Evolutionary conservation across 352 stramenopile species (phyloP).

Genomic region (Hyaloperonospora arabidopsidis): DNA sequence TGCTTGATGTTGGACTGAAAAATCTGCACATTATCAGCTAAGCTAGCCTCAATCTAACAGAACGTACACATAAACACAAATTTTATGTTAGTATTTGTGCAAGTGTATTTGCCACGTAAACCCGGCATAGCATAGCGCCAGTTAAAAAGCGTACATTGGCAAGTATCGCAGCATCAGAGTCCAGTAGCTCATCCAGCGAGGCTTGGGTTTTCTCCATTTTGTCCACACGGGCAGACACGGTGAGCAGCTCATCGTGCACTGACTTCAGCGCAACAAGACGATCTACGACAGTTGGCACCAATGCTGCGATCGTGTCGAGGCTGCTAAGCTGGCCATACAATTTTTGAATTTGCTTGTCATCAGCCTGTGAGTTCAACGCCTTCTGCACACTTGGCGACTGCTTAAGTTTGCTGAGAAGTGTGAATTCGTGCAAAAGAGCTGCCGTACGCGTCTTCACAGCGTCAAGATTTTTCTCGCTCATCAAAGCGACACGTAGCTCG

Average conservation of each 20-base stretch:
- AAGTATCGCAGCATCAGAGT: conserved; percentile 53
- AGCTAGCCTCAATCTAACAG: conserved; percentile 61
- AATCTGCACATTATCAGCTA: conserved; percentile 63
- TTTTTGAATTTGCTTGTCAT: conserved; percentile 58
- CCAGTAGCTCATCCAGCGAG: conserved; percentile 49
- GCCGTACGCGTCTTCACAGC: conserved; percentile 70
- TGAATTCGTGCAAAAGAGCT: conserved; percentile 70
- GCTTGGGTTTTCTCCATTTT: conserved; percentile 57
- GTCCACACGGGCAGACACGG: conserved; percentile 39
- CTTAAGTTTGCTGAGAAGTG: conserved; percentile 70
- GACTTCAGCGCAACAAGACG: conserved; percentile 62
- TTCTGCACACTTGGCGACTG: conserved; percentile 55
- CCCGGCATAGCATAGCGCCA: background rate
- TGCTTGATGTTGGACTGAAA: conserved; percentile 74
- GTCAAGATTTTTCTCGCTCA: conserved; percentile 74
- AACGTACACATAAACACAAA: conserved; percentile 6
- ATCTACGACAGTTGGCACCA: conserved; percentile 62
- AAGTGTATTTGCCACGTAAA: background rate
- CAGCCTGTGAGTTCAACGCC: conserved; percentile 46
- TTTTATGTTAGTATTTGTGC: conserved; percentile 2
- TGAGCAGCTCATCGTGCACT: conserved; percentile 59
- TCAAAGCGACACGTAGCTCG: conserved; percentile 57
- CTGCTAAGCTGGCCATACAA: conserved; percentile 63
- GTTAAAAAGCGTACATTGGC: conserved; percentile 48
- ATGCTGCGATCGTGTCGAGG: conserved; percentile 49